Conservation (phyloP, 768 basidiomycete genomes). For the Brasilioporus rufonigricans region DNA sequence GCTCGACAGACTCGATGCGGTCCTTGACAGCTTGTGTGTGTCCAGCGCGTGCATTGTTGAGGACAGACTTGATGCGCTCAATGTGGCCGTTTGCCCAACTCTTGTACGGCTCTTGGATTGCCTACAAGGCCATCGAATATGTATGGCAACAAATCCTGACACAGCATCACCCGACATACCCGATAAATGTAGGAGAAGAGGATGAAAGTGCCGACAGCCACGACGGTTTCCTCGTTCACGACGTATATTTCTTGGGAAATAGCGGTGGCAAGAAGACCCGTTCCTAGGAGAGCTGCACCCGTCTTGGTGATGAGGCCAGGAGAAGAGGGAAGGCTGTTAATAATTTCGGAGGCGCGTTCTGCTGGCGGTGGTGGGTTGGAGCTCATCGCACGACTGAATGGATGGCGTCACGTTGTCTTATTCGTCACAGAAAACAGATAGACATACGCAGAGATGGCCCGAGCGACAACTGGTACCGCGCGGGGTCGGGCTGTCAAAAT, state of each 20-base stretch:
- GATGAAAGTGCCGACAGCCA: conserved; percentile 80
- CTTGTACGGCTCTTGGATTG: conserved; percentile 81
- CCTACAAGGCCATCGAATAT: conserved; percentile 40
- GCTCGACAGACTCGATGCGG: conserved; percentile 86
- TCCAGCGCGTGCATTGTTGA: conserved; percentile 77
- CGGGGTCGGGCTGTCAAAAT: conserved; percentile 51
- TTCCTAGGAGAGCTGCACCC: conserved; percentile 86
- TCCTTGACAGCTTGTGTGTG: conserved; percentile 93
- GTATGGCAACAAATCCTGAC: not conserved
- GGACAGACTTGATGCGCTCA: conserved; percentile 75
- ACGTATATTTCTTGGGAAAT: conserved; percentile 98
- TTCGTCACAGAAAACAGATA: conserved; percentile 4
- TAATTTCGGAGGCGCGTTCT: conserved; percentile 86
- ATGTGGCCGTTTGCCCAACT: conserved; percentile 93
- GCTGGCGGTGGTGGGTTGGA: conserved; percentile 69
- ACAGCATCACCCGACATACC: conserved; percentile 41
- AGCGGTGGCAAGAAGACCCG: conserved; percentile 84
- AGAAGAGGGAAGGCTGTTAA: conserved; percentile 83
- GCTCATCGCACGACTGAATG: conserved; percentile 62
- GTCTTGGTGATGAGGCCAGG: conserved; percentile 93
- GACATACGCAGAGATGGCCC: conserved; percentile 48
- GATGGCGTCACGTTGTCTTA: conserved; percentile 5
- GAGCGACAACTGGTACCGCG: conserved; percentile 46
- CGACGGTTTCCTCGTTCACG: conserved; percentile 92
- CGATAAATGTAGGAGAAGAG: conserved; percentile 81